Evolutionary conservation across 768 basidiomycete genomes (phyloP).

Genomic region (Tulasnella sp.): DNA sequence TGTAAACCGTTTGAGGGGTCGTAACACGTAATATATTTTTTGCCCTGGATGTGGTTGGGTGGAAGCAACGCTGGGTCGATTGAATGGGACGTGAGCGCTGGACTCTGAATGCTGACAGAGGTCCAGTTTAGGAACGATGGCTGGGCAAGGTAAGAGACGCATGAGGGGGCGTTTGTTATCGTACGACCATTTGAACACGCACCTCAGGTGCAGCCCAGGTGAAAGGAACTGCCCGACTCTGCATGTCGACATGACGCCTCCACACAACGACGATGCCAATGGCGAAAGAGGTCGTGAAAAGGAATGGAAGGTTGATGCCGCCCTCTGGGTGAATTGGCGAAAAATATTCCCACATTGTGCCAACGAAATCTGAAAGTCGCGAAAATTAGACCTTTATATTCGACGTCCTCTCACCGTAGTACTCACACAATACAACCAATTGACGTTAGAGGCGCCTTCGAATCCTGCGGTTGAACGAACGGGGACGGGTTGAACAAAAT

Average conservation of each 20-base stretch:
- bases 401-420: background rate
- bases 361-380: background rate
- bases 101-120: constrained; percentile 46
- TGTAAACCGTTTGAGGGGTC: constrained; percentile 87
- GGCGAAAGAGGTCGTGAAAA: constrained; percentile 38
- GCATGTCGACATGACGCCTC: constrained; percentile 61
- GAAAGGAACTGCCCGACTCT: constrained; percentile 69
- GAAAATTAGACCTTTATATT: background rate
- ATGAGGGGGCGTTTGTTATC: constrained; percentile 25
- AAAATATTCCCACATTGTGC: background rate
- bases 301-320: background rate
- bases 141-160: constrained; percentile 31
- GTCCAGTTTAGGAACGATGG: constrained; percentile 53
- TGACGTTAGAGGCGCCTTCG: background rate
- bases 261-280: constrained; percentile 74
- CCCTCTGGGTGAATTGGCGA: constrained; percentile 8
- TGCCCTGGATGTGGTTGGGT: constrained; percentile 35
- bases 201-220: constrained; percentile 51
- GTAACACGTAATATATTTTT: constrained; percentile 78
- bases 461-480: background rate
- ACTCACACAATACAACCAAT: background rate
- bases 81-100: constrained; percentile 60
- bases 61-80: constrained; percentile 49
- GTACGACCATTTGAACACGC: constrained; percentile 18
- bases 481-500: background rate